These are phyloP conservation scores for Emiliania huxleyi DNA, from an alignment of 78 protist species.

Conservation along the genomic window DNA sequence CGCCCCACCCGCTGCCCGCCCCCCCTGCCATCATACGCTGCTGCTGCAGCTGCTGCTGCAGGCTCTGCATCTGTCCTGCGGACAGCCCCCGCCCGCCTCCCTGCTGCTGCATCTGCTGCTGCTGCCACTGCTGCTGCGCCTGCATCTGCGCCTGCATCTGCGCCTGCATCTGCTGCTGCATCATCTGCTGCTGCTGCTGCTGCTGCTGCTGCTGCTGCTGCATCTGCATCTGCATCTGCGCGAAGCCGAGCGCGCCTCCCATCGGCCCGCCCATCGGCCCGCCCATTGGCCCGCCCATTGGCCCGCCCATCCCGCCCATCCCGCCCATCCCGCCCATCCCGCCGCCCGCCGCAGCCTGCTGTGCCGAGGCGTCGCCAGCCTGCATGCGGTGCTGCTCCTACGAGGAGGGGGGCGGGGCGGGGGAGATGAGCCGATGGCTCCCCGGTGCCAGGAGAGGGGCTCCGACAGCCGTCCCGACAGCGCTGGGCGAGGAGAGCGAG, in stretches of 20 bases:
- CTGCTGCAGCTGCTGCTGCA: background rate
- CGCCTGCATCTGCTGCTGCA: background rate
- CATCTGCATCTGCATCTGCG: background rate
- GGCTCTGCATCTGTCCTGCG: background rate
- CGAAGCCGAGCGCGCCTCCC: background rate
- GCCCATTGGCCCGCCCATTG: background rate
- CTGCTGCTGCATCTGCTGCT: too few relatives aligned
- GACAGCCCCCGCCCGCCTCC: too few relatives aligned
- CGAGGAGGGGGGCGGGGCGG: background rate
- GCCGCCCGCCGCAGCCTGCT: background rate
- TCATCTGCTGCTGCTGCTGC: background rate
- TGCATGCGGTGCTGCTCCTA: too few relatives aligned
- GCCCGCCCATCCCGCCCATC: background rate
- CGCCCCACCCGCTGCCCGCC: background rate
- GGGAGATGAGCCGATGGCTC: background rate
- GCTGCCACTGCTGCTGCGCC: background rate
- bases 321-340: background rate
- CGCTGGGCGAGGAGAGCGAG: too few relatives aligned
- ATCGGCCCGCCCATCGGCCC: background rate
- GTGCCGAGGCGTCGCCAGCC: background rate
- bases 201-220: background rate
- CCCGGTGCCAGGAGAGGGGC: background rate
- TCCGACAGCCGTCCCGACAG: too few relatives aligned
- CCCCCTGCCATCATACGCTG: background rate
- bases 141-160: background rate